A percentile compares a stretch with the other conserved stretches of the same genome.
Evolutionary conservation across 495 filamentous ascomycete species (phyloP).

Genomic region (Aspergillus olivimuriae): DNA sequence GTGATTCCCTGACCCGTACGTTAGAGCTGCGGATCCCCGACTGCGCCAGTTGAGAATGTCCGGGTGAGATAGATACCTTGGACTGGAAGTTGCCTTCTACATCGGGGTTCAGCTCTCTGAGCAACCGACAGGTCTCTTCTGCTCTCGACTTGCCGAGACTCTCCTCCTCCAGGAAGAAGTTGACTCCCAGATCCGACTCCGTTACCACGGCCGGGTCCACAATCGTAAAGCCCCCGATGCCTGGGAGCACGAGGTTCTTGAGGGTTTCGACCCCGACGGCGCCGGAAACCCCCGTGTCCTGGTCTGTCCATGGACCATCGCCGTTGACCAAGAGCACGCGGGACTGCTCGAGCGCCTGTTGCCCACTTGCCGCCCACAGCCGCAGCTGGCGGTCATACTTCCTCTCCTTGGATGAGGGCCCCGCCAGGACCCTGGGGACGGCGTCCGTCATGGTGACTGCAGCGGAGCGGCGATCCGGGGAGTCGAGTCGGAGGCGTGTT

Average conservation of each 20-base stretch:
- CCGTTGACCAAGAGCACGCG: conserved; percentile 85
- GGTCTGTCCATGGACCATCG: conserved; percentile 33
- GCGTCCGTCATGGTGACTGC: conserved; percentile 27
- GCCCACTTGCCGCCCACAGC: conserved; percentile 89
- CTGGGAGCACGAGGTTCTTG: conserved; percentile 93
- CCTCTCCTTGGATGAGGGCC: conserved; percentile 78
- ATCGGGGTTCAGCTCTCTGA: conserved; percentile 94
- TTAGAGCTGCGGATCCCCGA: no score
- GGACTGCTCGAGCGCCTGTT: conserved; percentile 82
- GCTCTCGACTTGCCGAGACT: conserved; percentile 77
- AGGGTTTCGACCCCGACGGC: conserved; percentile 86
- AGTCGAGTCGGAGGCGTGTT: no score
- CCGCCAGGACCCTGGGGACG: conserved; percentile 35
- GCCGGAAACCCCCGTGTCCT: conserved; percentile 52
- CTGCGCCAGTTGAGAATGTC: no score
- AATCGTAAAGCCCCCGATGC: conserved; percentile 92
- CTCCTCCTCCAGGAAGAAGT: conserved; percentile 87
- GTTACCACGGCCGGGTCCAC: conserved; percentile 71
- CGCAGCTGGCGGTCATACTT: conserved; percentile 96
- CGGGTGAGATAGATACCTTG: conserved; percentile 28
- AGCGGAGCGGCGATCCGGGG: no score
- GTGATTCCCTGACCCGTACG: no score
- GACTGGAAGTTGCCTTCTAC: conserved; percentile 61
- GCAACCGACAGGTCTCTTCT: conserved; percentile 63
- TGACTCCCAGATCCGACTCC: conserved; percentile 83